Evolutionary conservation across 208 protist species (phyloP), one percentile per base, ranked within the genome.

Genomic region (Leishmania aethiopica): DNA sequence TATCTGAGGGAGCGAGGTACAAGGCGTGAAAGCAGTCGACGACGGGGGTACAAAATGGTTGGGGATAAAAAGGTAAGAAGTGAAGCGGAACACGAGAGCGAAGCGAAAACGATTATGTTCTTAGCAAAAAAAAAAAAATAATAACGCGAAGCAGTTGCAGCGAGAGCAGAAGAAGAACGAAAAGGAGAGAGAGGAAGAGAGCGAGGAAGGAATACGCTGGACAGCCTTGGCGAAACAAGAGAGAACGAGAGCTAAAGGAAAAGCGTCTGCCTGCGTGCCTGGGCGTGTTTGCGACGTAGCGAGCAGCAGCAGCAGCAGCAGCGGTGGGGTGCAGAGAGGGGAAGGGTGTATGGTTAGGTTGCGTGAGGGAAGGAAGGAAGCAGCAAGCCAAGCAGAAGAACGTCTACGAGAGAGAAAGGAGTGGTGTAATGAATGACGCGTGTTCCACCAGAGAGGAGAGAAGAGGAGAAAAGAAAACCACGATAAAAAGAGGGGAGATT

Each of bases 111-210:
- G 25, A 60, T 60, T 19, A 7, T n/a, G 25, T 60, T 7, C 15
- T 17, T 60, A 60, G 15, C 25, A 75, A 32, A 75, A 59, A 51
- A 53, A 75, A 75, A 75, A 75, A 10, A 75, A 35, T 42, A 53
- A 75, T 6, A 4, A 45, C 17, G n/a, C 13, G 73, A 13, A 77
- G 11, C 28, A 45, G 73, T 25, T 19, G 53, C n/a, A 19, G 47
- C 1, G 28, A 28, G 71, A 75, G 47, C n/a, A 57, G 66, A 45
- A n/a, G 32, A 67, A 25, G 3, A 49, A 37, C 3, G 28, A 77
- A 64, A 15, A 17, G 1, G 40, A 32, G 32, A 28, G 47, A 40
- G 71, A 57, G 22, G 47, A 37, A 57, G 47, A 57, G 2, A 49
- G 28, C 28, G 45, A 40, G 19, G 51, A 40, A 45, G n/a, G n/a